phyloP scores from a whole-genome alignment of 345 rosid species.

The Eutrema heterophyllum region DNA sequence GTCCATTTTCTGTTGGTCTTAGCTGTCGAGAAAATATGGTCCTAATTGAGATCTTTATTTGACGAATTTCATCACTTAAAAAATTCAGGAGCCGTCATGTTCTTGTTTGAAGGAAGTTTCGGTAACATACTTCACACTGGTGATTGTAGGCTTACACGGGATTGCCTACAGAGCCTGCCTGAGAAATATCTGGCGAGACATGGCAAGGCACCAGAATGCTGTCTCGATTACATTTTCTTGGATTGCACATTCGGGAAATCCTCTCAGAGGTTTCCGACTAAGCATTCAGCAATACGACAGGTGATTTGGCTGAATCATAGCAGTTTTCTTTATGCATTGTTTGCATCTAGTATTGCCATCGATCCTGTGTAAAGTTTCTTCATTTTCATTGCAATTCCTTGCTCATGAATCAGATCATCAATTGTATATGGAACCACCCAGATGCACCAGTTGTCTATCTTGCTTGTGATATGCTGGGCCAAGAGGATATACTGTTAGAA shows the following conservation, averaged over 20 bases:
- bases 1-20: not conserved
- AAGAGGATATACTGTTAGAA: slow-evolving; percentile 60
- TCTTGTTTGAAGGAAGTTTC: slow-evolving; percentile 80
- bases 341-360: not conserved
- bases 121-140: slow-evolving; percentile 89
- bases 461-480: slow-evolving; percentile 75
- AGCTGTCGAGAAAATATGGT: no score
- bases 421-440: slow-evolving; percentile 88
- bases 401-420: slow-evolving; percentile 50
- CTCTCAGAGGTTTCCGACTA: slow-evolving; percentile 54
- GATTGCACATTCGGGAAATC: slow-evolving; percentile 86
- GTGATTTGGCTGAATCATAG: slow-evolving; percentile 22
- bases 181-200: slow-evolving; percentile 47
- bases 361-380: not conserved
- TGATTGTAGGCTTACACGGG: slow-evolving; percentile 79
- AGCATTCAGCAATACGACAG: slow-evolving; percentile 68
- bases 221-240: slow-evolving; percentile 68
- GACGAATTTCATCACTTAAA: slow-evolving; percentile 26
- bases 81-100: slow-evolving; percentile 91
- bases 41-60: not conserved
- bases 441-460: slow-evolving; percentile 59
- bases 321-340: not conserved
- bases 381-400: not conserved
- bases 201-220: slow-evolving; percentile 45
- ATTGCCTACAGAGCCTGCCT: slow-evolving; percentile 55